A percentile compares a stretch with the other conserved stretches of the same genome.
These are phyloP conservation scores for Paxillus ammoniavirescens DNA, from an alignment of 768 basidiomycete genomes.

Conservation along the genomic window DNA sequence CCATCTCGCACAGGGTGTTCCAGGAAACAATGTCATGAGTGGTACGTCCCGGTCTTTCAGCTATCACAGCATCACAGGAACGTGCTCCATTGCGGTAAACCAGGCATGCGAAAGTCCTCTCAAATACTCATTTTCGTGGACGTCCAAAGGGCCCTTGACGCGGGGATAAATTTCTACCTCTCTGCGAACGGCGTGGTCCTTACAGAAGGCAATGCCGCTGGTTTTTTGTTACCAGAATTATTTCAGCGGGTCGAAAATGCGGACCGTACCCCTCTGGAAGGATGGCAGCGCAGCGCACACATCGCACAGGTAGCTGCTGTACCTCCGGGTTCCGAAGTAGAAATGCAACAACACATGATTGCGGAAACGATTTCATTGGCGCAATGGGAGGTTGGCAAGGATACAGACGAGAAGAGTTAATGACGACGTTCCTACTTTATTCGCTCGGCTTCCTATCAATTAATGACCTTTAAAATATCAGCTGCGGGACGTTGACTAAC, in stretches of 20 bases:
- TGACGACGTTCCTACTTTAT: neutral
- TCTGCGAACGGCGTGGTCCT: constrained; percentile 90
- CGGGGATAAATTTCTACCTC: constrained; percentile 71
- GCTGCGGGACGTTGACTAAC: neutral
- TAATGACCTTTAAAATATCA: neutral
- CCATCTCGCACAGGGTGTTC: constrained; percentile 82
- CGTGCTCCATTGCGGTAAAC: neutral
- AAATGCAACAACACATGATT: neutral
- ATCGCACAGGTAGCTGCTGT: neutral
- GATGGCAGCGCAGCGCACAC: constrained; percentile 19
- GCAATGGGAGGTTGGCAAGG: neutral
- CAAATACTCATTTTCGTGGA: constrained; percentile 83
- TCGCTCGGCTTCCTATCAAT: neutral
- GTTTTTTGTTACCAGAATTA: constrained; percentile 58
- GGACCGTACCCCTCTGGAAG: constrained; percentile 15
- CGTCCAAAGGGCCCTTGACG: constrained; percentile 63
- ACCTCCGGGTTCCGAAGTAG: neutral
- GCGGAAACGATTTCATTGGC: neutral
- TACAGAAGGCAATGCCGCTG: constrained; percentile 69
- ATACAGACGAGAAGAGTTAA: neutral
- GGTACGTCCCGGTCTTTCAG: constrained; percentile 46
- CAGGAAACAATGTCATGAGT: constrained; percentile 66
- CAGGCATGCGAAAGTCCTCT: constrained; percentile 81
- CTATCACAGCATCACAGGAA: neutral
- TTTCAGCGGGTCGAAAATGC: constrained; percentile 68